A percentile compares a stretch with the other conserved stretches of the same genome.
phyloP scores from a whole-genome alignment of 1,139 yeast species.

The Saccharomyces uvarum region DNA sequence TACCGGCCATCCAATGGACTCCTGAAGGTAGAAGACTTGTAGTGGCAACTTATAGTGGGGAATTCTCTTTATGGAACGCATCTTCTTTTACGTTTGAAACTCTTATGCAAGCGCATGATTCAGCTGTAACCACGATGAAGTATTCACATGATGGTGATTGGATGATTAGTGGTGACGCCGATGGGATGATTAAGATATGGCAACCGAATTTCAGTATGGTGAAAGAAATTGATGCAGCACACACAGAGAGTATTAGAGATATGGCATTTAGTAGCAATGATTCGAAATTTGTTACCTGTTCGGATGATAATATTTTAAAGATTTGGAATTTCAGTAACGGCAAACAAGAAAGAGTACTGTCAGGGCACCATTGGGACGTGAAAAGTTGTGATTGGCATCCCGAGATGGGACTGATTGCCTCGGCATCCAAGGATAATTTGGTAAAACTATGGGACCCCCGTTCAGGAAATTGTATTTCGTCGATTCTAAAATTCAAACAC shows the following conservation, averaged over 20 bases:
- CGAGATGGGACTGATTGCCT: slow-evolving; percentile 68
- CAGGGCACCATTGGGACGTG: slow-evolving; percentile 98
- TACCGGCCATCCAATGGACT: slow-evolving; percentile 88
- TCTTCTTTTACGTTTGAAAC: slow-evolving; percentile 92
- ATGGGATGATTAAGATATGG: slow-evolving; percentile 89
- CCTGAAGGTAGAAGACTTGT: slow-evolving; percentile 90
- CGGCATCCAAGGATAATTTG: slow-evolving; percentile 89
- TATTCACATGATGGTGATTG: slow-evolving; percentile 92
- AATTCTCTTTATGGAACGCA: slow-evolving; percentile 95
- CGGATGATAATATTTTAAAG: slow-evolving; percentile 83
- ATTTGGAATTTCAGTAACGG: slow-evolving; percentile 94
- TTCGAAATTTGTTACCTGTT: slow-evolving; percentile 80
- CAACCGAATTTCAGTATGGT: slow-evolving; percentile 97
- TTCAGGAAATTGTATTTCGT: slow-evolving; percentile 59
- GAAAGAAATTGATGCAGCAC: slow-evolving; percentile 68
- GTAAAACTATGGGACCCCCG: slow-evolving; percentile 96
- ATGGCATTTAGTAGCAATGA: slow-evolving; percentile 87
- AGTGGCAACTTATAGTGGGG: slow-evolving; percentile 91
- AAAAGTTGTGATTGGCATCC: slow-evolving; percentile 98
- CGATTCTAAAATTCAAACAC: slow-evolving; percentile 87
- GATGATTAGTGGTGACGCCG: slow-evolving; percentile 89
- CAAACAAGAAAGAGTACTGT: slow-evolving; percentile 66
- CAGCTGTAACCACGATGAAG: slow-evolving; percentile 69
- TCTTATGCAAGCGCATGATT: slow-evolving; percentile 96
- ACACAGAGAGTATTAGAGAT: slow-evolving; percentile 72